These are phyloP conservation scores for Venturia nashicola DNA, from an alignment of 2,329 filamentous ascomycete species.

Conservation along the genomic window DNA sequence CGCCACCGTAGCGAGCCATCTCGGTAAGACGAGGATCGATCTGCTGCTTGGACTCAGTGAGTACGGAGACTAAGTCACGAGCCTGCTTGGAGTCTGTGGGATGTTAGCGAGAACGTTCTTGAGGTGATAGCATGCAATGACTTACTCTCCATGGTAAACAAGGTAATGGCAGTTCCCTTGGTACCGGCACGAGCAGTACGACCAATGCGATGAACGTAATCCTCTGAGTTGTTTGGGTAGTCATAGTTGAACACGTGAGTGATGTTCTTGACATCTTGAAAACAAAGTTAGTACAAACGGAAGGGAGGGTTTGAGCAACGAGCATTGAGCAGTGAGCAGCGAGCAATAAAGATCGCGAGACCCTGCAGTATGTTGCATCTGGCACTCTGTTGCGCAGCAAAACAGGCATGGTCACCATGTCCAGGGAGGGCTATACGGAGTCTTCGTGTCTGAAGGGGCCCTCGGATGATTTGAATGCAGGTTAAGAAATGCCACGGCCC, in stretches of 20 bases:
- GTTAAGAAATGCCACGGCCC: constrained; percentile 54
- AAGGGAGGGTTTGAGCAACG: neutral
- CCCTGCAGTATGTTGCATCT: constrained; percentile 41
- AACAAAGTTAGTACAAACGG: constrained; percentile 32
- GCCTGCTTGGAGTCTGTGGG: constrained; percentile 48
- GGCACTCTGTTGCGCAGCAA: constrained; percentile 36
- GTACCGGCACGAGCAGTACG: constrained; percentile 65
- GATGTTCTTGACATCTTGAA: constrained; percentile 99
- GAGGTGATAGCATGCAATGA: constrained; percentile 20
- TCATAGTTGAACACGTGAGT: constrained; percentile 99
- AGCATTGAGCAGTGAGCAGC: neutral
- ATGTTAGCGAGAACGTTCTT: constrained; percentile 19
- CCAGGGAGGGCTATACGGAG: constrained; percentile 9
- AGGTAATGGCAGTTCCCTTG: constrained; percentile 90
- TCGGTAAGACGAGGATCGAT: constrained; percentile 91
- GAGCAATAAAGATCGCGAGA: constrained; percentile 33
- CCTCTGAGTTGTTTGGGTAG: constrained; percentile 84
- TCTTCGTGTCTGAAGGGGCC: constrained; percentile 33
- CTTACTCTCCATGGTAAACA: constrained; percentile 99
- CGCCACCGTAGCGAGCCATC: constrained; percentile 87
- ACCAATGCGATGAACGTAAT: constrained; percentile 58
- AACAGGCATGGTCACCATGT: constrained; percentile 7
- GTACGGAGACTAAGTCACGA: constrained; percentile 86
- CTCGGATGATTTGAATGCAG: constrained; percentile 64
- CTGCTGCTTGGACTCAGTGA: constrained; percentile 94